Conservation (phyloP, 352 stramenopile genomes). For the Phytophthora cactorum region DNA sequence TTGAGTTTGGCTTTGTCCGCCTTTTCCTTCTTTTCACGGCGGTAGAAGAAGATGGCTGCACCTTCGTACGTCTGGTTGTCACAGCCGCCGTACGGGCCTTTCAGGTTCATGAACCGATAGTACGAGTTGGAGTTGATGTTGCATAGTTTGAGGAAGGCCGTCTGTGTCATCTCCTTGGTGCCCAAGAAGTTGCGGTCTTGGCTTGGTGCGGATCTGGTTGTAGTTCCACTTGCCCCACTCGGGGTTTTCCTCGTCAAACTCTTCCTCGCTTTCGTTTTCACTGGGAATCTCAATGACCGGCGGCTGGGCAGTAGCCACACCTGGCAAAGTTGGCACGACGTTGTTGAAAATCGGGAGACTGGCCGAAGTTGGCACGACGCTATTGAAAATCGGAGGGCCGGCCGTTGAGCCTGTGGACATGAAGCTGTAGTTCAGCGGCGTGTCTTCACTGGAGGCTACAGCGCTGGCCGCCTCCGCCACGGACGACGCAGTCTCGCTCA, state of each 20-base stretch:
- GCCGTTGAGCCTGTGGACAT: not conserved
- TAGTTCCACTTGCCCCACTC: constrained; percentile 44
- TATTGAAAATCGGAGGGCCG: not conserved
- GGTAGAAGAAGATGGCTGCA: constrained; percentile 51
- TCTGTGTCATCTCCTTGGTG: constrained; percentile 60
- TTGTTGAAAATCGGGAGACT: not conserved
- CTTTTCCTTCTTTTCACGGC: constrained; percentile 37
- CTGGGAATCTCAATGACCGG: constrained; percentile 1
- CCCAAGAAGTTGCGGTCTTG: constrained; percentile 55
- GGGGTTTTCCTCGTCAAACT: constrained; percentile 32
- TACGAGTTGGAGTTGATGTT: constrained; percentile 59
- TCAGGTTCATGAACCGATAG: constrained; percentile 60
- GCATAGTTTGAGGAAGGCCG: constrained; percentile 45
- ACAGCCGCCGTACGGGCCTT: constrained; percentile 41
- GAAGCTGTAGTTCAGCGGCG: not conserved
- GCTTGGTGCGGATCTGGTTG: constrained; percentile 50
- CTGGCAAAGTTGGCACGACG: not conserved
- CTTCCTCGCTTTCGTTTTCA: constrained; percentile 22
- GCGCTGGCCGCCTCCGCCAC: constrained; percentile 19
- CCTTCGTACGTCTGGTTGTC: constrained; percentile 52
- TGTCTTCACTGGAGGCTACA: not conserved
- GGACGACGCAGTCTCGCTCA: not conserved
- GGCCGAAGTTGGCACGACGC: not conserved
- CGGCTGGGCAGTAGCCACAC: constrained; percentile 2
- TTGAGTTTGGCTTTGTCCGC: constrained; percentile 23